Conservation (phyloP, 805 yeast species). For the Starmera pachycereana region DNA sequence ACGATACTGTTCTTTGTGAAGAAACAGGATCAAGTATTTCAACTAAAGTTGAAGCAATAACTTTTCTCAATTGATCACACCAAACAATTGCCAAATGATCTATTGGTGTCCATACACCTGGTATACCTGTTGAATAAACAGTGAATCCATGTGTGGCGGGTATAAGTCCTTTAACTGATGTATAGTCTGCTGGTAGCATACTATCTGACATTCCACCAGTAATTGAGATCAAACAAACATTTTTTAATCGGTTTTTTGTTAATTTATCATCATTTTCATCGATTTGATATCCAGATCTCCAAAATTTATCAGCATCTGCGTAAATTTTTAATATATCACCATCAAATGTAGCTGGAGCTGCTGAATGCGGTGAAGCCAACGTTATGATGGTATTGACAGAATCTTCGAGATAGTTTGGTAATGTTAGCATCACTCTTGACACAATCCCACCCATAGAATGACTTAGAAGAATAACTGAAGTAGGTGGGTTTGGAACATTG, state of each 20-base stretch:
- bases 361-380: slow-evolving; percentile 83
- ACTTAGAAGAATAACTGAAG: slow-evolving; percentile 69
- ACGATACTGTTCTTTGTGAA: slow-evolving; percentile 39
- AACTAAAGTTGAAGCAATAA: slow-evolving; percentile 47
- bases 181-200: slow-evolving; percentile 83
- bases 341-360: slow-evolving; percentile 89
- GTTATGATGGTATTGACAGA: slow-evolving; percentile 82
- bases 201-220: slow-evolving; percentile 82
- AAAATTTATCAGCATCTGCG: slow-evolving; percentile 62
- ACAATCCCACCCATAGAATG: slow-evolving; percentile 99
- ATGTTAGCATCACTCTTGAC: slow-evolving; percentile 70
- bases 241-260: slow-evolving; percentile 36
- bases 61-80: slow-evolving; percentile 80
- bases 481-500: slow-evolving; percentile 31
- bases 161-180: slow-evolving; percentile 58
- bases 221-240: slow-evolving; percentile 69
- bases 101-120: slow-evolving; percentile 86
- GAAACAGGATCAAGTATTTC: slow-evolving; percentile 43
- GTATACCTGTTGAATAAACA: slow-evolving; percentile 76
- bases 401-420: slow-evolving; percentile 60
- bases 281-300: slow-evolving; percentile 52
- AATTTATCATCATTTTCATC: slow-evolving; percentile 18
- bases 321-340: slow-evolving; percentile 74
- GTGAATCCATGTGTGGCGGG: slow-evolving; percentile 75
- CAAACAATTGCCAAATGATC: slow-evolving; percentile 95